Evolutionary conservation across 2,329 filamentous ascomycete species (phyloP), one percentile per base, ranked within the genome.

Genomic region (Periconia macrospinosa): DNA sequence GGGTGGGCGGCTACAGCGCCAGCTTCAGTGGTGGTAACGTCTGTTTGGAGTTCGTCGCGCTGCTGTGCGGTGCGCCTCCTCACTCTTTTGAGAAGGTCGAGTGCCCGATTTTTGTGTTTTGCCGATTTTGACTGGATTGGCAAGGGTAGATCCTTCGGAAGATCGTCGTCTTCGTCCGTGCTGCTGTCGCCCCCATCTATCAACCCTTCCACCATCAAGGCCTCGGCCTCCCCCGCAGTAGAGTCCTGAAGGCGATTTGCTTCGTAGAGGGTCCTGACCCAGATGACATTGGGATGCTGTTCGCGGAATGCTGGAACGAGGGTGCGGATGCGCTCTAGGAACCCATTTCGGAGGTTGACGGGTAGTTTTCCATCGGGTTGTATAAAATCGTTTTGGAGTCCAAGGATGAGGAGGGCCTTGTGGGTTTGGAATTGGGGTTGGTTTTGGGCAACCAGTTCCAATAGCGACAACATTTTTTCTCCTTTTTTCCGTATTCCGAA

Each of bases 341-440:
- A 90, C 10, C 84, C 83, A 3, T 82, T 74, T 2, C 86, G 85
- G 42, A 84, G 81, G 35, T 78, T 78, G 47, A 92, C 84, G 13
- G 86, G 82, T 18, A 97, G 75, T 23, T 86, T 83, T 50, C 90
- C 89, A 47, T 85, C 81, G 1, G 83, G 76, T 7, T 85, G 81
- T 53, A 95, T 77, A 66, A 97, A 96, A 71, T 97, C 93, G 65
- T 95, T 91, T 69, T 97, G 94, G 35, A 96, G 84, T 66, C 96
- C 93, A 59, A 97, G 81, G 17, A 95, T 78, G 18, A 97, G 79
- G 42, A 99, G 80, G 1, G 91, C 93, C 75, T 85, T 84, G 52
- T 82, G 77, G 20, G 83, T 86, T 57, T 83, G 75, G 55, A 87
- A 78, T 50, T 76, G 76, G 15, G 83, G 81, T 49, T 72, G 74